Base-by-base conservation (phyloP, 441 rosid genomes). In the Adansonia gregorii region DNA sequence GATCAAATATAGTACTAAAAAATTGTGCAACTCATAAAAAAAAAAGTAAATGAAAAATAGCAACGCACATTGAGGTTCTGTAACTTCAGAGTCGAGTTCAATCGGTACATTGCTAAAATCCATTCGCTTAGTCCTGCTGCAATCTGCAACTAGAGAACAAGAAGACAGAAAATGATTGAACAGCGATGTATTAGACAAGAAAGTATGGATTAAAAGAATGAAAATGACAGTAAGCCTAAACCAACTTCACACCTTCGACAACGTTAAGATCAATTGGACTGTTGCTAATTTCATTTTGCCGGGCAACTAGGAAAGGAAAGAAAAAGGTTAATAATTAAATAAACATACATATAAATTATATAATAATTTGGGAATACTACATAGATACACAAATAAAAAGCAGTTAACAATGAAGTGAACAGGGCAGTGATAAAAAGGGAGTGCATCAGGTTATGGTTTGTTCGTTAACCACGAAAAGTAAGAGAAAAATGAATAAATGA, bases 201-300 rank as follows among this genome's bases (percentile, higher is more conserved):
- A 63, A 83, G 8, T 45, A 64, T 49, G 19, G 49, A 31, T 35
- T 58, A 67, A 46, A 67, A 54, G 74, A 83, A 31, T 7, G 27
- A 65, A 76, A 72, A 75, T 15, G 27, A 67, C 58, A 10, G 52
- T 6, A 35, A 71, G 43, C 35, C 49, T 8, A 55, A 54, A 27
- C 48, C 48, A 27, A 45, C 41, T 11, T 15, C 56, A 43, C 10
- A 43, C 67, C 67, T 59, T 73, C 68, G 0, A 35, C 39, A 35
- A 41, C 14, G 17, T 73, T 68, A 59, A 60, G 67, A 73, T 46
- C 66, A 60, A 59, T 73, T 9, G 75, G 6, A 4, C 22, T 48
- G 43, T 24, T 7, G 48, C 45, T 71, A 73, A 45, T n/a, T 56
- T 17, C 17, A 2, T 10, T 31, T 17, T 52, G 4, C 46, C 31